These are phyloP conservation scores for Maudiozyma saulgeensis DNA, from an alignment of 805 yeast species.

Conservation along the genomic window DNA sequence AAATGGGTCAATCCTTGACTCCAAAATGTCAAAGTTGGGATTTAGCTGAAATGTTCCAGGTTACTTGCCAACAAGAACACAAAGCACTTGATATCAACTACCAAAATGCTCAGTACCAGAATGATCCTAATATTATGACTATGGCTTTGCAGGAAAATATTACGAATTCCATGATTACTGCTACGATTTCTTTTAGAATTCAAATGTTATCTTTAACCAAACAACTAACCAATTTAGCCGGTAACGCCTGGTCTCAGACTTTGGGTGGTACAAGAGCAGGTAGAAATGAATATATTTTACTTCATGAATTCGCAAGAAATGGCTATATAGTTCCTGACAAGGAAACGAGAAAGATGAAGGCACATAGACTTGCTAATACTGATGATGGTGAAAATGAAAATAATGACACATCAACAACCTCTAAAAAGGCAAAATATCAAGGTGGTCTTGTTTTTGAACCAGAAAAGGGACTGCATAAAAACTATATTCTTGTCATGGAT, in stretches of 20 bases:
- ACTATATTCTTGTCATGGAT: slow-evolving; percentile 89
- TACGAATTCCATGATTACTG: slow-evolving; percentile 56
- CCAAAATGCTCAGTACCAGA: slow-evolving; percentile 53
- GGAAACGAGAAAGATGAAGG: slow-evolving; percentile 35
- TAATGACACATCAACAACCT: slow-evolving; percentile 35
- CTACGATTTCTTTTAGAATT: slow-evolving; percentile 68
- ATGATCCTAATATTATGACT: slow-evolving; percentile 56
- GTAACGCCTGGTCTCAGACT: slow-evolving; percentile 95
- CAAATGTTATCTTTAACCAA: slow-evolving; percentile 85
- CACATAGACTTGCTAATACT: slow-evolving; percentile 27
- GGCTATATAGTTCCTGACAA: slow-evolving; percentile 86
- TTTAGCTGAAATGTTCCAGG: slow-evolving; percentile 78
- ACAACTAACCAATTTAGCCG: slow-evolving; percentile 87
- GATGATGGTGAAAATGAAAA: slow-evolving; percentile 25
- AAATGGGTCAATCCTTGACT: slow-evolving; percentile 87
- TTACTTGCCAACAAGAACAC: slow-evolving; percentile 59
- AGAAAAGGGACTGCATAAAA: slow-evolving; percentile 85
- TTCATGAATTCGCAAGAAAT: slow-evolving; percentile 80
- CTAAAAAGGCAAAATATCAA: slow-evolving; percentile 65
- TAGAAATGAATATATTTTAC: slow-evolving; percentile 82
- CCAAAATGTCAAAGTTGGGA: slow-evolving; percentile 93
- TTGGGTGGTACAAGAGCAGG: slow-evolving; percentile 93
- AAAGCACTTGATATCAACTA: slow-evolving; percentile 64
- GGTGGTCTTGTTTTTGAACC: slow-evolving; percentile 98
- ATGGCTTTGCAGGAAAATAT: slow-evolving; percentile 65